Base-by-base conservation (phyloP, 768 basidiomycete species). In the Lactarius quietus region DNA sequence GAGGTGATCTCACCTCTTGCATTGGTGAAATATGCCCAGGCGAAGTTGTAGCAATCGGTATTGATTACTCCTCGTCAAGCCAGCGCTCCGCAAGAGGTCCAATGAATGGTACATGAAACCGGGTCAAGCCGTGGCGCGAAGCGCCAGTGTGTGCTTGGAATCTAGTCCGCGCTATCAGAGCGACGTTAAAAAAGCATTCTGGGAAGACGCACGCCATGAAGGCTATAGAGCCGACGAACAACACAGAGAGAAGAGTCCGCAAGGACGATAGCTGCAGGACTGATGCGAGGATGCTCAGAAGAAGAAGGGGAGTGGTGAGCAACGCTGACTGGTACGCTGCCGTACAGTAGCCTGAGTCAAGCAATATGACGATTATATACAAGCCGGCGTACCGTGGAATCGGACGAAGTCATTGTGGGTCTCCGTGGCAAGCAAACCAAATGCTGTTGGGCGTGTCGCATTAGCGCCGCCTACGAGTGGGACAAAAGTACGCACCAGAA, bases 301-400 rank as follows among this genome's bases (percentile, higher is more conserved):
- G 55, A 38, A 89, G 70, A 12, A 90, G 74, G 7, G 90, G 89
- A 0, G 84, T 84, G 6, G 85, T 84, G 51, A 90, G 74, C 15
- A 93, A 78, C 5, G 88, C 89, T 14, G 89, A 89, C 76, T 92
- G 90, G 72, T 92, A 92, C 35, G 88, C 91, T 93, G 72, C 26
- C n/a, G 65, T 41, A 61, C 60, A 56, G 61, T 54, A 59, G 61
- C 60, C 45, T 35, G 56, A 69, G 57, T 61, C 8, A 54, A 60
- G 57, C 61, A 41, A 36, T 61, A 53, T 35, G 53, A 56, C 12
- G 66, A 15, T 23, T 26, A 59, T 51, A 31, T n/a, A 8, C 10
- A 26, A 18, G 31, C 58, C 57, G 45, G 72, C 83, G 71, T 59
- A 89, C 89, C 87, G 72, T 90, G 89, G 73, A 91, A 92, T 60